Base-by-base conservation (phyloP, 257 asterid species). In the Ophiorrhiza pumila region DNA sequence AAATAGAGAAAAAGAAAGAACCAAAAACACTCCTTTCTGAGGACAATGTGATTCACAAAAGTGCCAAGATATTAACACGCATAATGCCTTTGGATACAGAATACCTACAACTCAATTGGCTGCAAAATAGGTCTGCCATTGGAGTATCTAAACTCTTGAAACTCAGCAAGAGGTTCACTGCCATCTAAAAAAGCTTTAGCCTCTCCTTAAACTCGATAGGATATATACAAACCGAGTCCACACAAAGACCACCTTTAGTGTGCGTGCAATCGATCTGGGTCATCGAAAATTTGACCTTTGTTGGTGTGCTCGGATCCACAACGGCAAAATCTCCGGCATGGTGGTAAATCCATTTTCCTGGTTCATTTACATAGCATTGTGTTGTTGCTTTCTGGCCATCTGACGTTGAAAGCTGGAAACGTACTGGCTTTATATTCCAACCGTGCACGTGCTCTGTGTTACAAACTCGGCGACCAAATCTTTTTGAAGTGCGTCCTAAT, bases 221-320 rank as follows among this genome's bases (percentile, higher is more conserved):
- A 79, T 71, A 85, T 76, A 93, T 81, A n/a, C 78, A 27, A 25
- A 89, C 97, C 37, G 98, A 87, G 84, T 91, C 98, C 63, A 91
- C 93, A 80, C 95, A 93, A 22, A 93, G 87, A 0, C 98, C 98
- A 57, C 98, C 98, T 79, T 91, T 91, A 0, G 95, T 85, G 76
- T 93, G 98, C 8, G 98, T 93, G 82, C 98, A 93, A 75, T 93
- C 98, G 42, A 93, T 93, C 65, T 93, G 98, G 4, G 96, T 91
- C 98, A 93, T 88, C 45, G 94, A 93, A 62, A 87, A 93, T 73
- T 88, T 88, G 77, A 93, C 90, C 64, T 70, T 89, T 52, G 79
- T 86, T 27, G 87, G 83, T 49, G 72, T 75, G 77, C 73, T 41
- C 27, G 82, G 57, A 49, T 65, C 73, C 0, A 63, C 39, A 3